A percentile compares a stretch with the other conserved stretches of the same genome.
Evolutionary conservation across 331 rosid species (phyloP).

Genomic region (Ulmus americana): DNA sequence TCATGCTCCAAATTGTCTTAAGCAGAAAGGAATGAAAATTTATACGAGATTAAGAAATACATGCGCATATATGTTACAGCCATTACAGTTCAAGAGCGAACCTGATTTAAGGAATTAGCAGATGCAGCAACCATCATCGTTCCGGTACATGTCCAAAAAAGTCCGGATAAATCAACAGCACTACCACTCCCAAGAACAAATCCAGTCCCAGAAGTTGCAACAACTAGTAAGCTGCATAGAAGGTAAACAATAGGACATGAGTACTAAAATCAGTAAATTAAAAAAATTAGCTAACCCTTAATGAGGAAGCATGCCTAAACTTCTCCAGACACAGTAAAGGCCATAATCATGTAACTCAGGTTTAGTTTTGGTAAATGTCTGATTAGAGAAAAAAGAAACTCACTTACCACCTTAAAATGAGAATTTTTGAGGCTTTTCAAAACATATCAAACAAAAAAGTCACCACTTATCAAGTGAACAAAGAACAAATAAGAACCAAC

Average conservation of each 20-base stretch:
- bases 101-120: slow-evolving; percentile 93
- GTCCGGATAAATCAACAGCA: slow-evolving; percentile 51
- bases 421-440: not conserved
- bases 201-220: slow-evolving; percentile 94
- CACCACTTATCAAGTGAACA: not conserved
- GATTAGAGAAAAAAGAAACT: too few species aligned
- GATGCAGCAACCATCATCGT: slow-evolving; percentile 99
- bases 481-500: not conserved
- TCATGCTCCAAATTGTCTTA: not conserved
- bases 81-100: slow-evolving; percentile 18
- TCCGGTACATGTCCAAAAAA: slow-evolving; percentile 81
- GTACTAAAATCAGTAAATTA: not conserved
- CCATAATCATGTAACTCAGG: too few species aligned
- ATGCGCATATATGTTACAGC: too few species aligned
- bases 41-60: too few species aligned
- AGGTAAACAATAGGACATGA: slow-evolving; percentile 4
- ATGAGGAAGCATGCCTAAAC: too few species aligned
- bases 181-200: slow-evolving; percentile 75
- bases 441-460: not conserved
- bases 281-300: not conserved
- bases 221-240: slow-evolving; percentile 72
- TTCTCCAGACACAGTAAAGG: too few species aligned
- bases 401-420: not conserved
- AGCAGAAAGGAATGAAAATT: not conserved
- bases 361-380: too few species aligned